Evolutionary conservation across 2,329 filamentous ascomycete genomes (phyloP), one percentile per base, ranked within the genome.

Genomic region (Aspergillus uvarum): DNA sequence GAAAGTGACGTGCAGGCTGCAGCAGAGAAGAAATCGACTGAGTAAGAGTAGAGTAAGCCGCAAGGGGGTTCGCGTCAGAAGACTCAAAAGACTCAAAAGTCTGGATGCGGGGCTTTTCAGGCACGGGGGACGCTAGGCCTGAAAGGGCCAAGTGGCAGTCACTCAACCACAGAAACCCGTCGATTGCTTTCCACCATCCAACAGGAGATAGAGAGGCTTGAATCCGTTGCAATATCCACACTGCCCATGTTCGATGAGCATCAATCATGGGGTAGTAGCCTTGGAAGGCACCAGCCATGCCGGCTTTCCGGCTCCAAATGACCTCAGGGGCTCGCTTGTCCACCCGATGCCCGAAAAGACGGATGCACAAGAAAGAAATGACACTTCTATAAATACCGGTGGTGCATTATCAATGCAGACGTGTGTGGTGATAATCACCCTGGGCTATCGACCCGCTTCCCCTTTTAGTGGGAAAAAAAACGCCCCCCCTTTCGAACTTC

Each of bases 401-500:
- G 67, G 0, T 69, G 67, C 2, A 64, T 76, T 16, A 70, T 72
- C 5, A 77, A 72, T 42, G 69, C 67, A 7, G 62, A 77, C n/a
- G 58, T 53, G 59, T 54, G 59, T 59, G 32, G 59, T 59, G 32
- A 35, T 63, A 47, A 54, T 44, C 56, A 47, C 47, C 42, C 35
- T 47, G 53, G 58, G 14, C 62, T 60, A 64, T 66, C 50, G 66
- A 68, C 66, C 66, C 66, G 66, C 65, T 66, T 66, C 65, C 61
- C 66, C 66, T 63, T 67, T 68, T 68, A 65, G 64, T 65, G 60
- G 58, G 22, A 58, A 67, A 63, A 63, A 66, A 64, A 63, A 60
- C 56, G 58, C 35, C 49, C 63, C 66, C 66, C 66, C 65, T 66
- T 66, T 66, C 56, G 54, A 63, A 65, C 56, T 52, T 59, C 57